These are phyloP conservation scores for Globisporangium mamillatum DNA, from an alignment of 352 stramenopile species.

Conservation along the genomic window DNA sequence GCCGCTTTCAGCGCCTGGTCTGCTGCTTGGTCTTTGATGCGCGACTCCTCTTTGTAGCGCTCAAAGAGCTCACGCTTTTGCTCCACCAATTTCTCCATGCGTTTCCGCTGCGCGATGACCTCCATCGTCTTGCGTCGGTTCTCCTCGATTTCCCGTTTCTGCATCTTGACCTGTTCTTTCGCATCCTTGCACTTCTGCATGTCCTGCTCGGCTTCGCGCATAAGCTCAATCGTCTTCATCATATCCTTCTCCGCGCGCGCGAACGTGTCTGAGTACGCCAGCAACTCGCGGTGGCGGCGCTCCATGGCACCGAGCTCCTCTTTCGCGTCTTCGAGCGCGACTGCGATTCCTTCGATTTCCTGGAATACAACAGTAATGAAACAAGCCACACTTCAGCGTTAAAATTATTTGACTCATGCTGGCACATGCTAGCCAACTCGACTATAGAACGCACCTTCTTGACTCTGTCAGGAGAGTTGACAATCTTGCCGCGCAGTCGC, in stretches of 20 bases:
- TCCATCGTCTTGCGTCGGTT: conserved; percentile 46
- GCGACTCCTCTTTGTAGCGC: conserved; percentile 61
- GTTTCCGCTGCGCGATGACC: conserved; percentile 63
- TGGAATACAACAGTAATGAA: background rate
- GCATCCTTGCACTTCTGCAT: conserved; percentile 63
- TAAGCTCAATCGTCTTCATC: conserved; percentile 52
- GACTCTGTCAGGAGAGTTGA: conserved; percentile 89
- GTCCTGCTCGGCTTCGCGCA: conserved; percentile 63
- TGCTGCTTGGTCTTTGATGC: conserved; percentile 57
- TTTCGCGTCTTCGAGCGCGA: conserved; percentile 69
- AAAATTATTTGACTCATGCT: background rate
- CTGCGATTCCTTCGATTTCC: conserved; percentile 54
- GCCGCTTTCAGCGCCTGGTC: conserved; percentile 51
- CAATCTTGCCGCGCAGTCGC: conserved; percentile 77
- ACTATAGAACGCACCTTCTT: conserved; percentile 30
- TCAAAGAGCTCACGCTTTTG: conserved; percentile 71
- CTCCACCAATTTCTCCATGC: conserved; percentile 63
- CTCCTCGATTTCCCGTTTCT: conserved; percentile 49
- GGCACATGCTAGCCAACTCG: background rate
- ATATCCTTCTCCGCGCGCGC: conserved; percentile 68
- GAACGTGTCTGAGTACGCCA: conserved; percentile 66
- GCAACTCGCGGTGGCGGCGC: conserved; percentile 49
- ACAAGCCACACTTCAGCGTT: background rate
- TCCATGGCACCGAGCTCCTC: conserved; percentile 67
- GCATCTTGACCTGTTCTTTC: conserved; percentile 68